These are phyloP conservation scores for Endocladia muricata DNA, from an alignment of 31 red algal species.

Conservation along the genomic window DNA sequence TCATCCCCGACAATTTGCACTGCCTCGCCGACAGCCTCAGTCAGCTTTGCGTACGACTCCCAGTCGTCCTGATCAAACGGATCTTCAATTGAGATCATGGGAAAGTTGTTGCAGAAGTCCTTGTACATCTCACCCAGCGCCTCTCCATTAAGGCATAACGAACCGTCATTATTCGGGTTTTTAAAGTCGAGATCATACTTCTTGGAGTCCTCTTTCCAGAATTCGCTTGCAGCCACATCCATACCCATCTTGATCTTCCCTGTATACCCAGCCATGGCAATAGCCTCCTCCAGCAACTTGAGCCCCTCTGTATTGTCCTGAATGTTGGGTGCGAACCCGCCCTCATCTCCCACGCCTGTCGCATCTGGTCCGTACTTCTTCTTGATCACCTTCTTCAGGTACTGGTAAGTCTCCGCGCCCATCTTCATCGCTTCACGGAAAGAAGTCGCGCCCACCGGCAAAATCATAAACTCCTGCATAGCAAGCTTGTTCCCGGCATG, in stretches of 20 bases:
- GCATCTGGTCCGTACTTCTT: conserved; percentile 90
- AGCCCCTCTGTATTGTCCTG: conserved; percentile 87
- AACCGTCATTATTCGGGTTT: conserved; percentile 60
- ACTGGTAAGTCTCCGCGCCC: conserved; percentile 97
- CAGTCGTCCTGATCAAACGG: conserved; percentile 96
- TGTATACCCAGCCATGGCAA: conserved; percentile 91
- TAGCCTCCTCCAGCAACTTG: conserved; percentile 71
- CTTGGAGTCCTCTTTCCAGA: conserved; percentile 67
- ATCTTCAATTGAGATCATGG: conserved; percentile 96
- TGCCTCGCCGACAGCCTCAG: conserved; percentile 55
- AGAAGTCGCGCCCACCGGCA: conserved; percentile 82
- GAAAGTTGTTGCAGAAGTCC: conserved; percentile 70
- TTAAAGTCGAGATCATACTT: conserved; percentile 99
- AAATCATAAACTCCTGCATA: conserved; percentile 99
- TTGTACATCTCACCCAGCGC: conserved; percentile 75
- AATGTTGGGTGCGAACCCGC: conserved; percentile 97
- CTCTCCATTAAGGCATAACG: conserved; percentile 47
- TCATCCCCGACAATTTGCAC: conserved; percentile 98
- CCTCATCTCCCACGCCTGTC: conserved; percentile 96
- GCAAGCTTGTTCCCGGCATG: conserved; percentile 94
- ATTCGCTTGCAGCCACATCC: conserved; percentile 94
- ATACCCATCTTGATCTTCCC: conserved; percentile 91
- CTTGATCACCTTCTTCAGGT: conserved; percentile 96
- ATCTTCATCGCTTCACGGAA: conserved; percentile 96
- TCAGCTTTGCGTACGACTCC: conserved; percentile 77